phyloP scores from a whole-genome alignment of 179 eudicot genomes.

The Gypsophila paniculata region DNA sequence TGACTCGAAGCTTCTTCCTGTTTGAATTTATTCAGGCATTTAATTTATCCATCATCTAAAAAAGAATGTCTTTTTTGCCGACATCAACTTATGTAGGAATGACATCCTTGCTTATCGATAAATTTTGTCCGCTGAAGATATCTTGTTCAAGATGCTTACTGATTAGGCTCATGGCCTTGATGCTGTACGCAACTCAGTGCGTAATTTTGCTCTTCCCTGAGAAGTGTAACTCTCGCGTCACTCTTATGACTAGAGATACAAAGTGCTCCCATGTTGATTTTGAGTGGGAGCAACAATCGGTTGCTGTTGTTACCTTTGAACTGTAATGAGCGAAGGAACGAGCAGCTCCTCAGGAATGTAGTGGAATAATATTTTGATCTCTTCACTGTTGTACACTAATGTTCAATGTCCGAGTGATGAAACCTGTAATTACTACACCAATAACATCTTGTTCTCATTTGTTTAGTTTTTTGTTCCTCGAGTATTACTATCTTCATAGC shows the following conservation, averaged over 20 bases:
- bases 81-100: conserved; percentile 8
- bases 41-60: neutral
- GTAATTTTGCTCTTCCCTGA: conserved; percentile 17
- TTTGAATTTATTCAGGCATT: conserved; percentile 7
- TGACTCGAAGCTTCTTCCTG: conserved; percentile 28
- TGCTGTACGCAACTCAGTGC: conserved; percentile 48
- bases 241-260: conserved; percentile 15
- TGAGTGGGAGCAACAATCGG: neutral
- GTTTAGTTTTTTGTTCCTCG: neutral
- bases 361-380: conserved; percentile 4
- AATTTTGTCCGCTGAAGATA: conserved; percentile 25
- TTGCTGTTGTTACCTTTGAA: conserved; percentile 13
- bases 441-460: conserved; percentile 3
- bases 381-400: conserved; percentile 8
- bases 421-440: neutral
- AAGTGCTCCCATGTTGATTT: neutral
- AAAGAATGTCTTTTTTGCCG: conserved; percentile 7
- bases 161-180: conserved; percentile 16
- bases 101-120: conserved; percentile 2
- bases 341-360: conserved; percentile 1
- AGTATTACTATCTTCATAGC: neutral
- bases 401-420: neutral
- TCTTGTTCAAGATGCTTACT: conserved; percentile 11
- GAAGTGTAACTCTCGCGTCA: conserved; percentile 15
- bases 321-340: conserved; percentile 17